Conservation (phyloP, 495 filamentous ascomycete species). For the Podospora tetraspora region DNA sequence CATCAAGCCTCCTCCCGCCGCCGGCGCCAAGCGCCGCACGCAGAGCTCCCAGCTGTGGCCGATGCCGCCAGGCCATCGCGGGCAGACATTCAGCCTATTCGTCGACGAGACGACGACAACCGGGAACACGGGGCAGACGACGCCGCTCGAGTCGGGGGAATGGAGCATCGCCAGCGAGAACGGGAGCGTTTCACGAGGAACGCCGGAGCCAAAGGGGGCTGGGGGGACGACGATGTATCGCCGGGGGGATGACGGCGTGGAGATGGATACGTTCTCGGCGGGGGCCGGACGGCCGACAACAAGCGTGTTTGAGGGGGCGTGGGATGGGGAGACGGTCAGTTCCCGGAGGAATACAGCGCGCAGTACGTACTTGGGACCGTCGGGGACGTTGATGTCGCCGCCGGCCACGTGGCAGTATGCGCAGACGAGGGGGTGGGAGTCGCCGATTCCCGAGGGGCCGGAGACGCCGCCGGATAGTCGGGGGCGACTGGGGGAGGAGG, state of each 20-base stretch:
- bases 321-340: constrained; percentile 4
- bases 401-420: constrained; percentile 5
- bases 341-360: constrained; percentile 3
- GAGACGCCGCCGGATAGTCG: constrained; percentile 3
- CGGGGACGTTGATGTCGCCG: constrained; percentile 8
- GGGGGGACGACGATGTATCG: neutral
- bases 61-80: constrained; percentile 22
- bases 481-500: neutral
- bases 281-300: constrained; percentile 3
- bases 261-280: neutral
- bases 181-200: constrained; percentile 9
- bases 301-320: constrained; percentile 1
- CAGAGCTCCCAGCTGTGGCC: constrained; percentile 20
- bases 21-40: constrained; percentile 6
- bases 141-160: constrained; percentile 20
- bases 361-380: constrained; percentile 3
- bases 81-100: constrained; percentile 19
- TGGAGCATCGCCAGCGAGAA: constrained; percentile 26
- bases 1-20: constrained; percentile 21
- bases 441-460: neutral
- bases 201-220: neutral
- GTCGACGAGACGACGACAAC: constrained; percentile 19
- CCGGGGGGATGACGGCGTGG: neutral
- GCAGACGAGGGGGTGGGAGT: neutral
- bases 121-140: constrained; percentile 18